Conservation (phyloP, 108 stramenopile genomes). For the Nitzschia palea region DNA sequence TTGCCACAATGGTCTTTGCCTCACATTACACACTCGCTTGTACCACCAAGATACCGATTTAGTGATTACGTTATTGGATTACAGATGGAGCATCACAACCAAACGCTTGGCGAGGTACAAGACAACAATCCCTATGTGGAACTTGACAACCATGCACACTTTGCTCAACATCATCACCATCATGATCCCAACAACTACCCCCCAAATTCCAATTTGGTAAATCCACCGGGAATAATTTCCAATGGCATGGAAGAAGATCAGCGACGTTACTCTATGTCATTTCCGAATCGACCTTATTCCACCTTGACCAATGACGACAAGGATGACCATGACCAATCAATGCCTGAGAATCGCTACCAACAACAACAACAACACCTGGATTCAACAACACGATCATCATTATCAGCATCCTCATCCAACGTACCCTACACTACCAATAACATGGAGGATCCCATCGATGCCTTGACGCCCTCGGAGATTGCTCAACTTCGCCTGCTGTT, state of each 20-base stretch:
- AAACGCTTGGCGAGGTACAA: background rate
- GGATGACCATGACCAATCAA: background rate
- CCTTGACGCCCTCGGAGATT: background rate
- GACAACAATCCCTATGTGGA: background rate
- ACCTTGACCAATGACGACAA: background rate
- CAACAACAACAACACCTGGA: background rate
- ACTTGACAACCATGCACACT: too few relatives aligned
- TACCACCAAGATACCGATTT: background rate
- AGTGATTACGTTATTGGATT: background rate
- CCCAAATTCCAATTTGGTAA: background rate
- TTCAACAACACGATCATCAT: background rate
- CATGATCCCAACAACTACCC: background rate
- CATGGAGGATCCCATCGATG: background rate
- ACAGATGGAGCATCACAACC: background rate
- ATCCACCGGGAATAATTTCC: too few relatives aligned
- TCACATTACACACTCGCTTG: too few relatives aligned
- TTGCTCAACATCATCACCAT: background rate
- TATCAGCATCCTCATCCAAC: too few relatives aligned
- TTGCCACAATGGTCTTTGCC: too few relatives aligned
- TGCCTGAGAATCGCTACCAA: background rate
- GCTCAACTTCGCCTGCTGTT: background rate
- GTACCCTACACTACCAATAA: background rate
- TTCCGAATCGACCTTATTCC: too few relatives aligned
- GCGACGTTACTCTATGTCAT: too few relatives aligned
- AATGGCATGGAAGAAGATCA: too few relatives aligned